Percentiles rank a stretch among this genome's conserved stretches.
Conservation (phyloP, 768 basidiomycete species). For the Suillus luteus region DNA sequence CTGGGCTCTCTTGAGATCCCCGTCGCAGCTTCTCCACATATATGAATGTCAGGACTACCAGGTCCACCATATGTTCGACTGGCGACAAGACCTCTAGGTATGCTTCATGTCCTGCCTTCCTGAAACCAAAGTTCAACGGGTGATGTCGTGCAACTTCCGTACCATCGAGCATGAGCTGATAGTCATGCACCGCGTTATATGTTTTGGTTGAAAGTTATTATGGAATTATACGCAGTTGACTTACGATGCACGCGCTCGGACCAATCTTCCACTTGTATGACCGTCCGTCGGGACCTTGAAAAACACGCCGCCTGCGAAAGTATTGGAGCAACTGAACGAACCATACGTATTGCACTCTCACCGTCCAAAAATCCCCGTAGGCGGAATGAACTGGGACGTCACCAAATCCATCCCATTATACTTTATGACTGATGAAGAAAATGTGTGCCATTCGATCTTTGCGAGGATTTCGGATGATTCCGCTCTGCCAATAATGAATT, state of each 20-base stretch:
- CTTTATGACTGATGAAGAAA: slow-evolving; percentile 25
- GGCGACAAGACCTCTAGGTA: slow-evolving; percentile 27
- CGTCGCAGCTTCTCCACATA: slow-evolving; percentile 32
- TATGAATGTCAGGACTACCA: slow-evolving; percentile 33
- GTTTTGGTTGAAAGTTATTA: background rate
- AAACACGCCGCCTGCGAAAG: slow-evolving; percentile 10
- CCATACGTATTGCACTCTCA: background rate
- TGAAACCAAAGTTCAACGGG: background rate
- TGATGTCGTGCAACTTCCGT: slow-evolving; percentile 8
- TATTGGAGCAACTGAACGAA: background rate
- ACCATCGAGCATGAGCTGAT: slow-evolving; percentile 4
- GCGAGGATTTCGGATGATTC: slow-evolving; percentile 28
- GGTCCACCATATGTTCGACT: slow-evolving; percentile 30
- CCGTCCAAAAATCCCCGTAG: slow-evolving; percentile 13
- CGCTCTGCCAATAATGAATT: slow-evolving; percentile 13
- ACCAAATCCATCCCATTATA: slow-evolving; percentile 25
- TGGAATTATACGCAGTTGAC: background rate
- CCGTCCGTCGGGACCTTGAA: slow-evolving; percentile 11
- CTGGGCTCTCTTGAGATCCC: slow-evolving; percentile 10
- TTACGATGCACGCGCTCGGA: slow-evolving; percentile 8
- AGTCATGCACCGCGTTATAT: background rate
- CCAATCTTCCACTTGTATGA: slow-evolving; percentile 15
- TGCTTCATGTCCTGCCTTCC: slow-evolving; percentile 13
- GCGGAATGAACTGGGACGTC: slow-evolving; percentile 19
- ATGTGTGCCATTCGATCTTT: slow-evolving; percentile 27